Evolutionary conservation across 306 rosid genomes (phyloP).

Genomic region (Dryas alaskensis): DNA sequence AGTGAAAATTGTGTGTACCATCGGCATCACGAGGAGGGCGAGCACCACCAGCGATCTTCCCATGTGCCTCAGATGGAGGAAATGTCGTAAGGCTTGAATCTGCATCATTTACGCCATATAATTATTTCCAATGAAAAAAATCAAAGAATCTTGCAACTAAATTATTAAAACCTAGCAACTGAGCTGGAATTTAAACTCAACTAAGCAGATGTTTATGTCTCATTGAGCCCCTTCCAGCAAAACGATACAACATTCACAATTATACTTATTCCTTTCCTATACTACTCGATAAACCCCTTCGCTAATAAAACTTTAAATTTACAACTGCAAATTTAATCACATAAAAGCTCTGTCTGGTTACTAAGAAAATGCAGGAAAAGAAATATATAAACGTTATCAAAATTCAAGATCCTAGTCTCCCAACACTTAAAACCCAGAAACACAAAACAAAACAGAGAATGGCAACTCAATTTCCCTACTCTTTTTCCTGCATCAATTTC

Average conservation of each 20-base stretch:
- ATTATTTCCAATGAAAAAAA: slow-evolving; percentile 1
- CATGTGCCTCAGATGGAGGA: slow-evolving; percentile 81
- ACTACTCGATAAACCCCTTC: background rate
- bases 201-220: background rate
- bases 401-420: background rate
- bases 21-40: slow-evolving; percentile 88
- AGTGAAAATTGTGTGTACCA: slow-evolving; percentile 37
- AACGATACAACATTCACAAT: background rate
- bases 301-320: background rate
- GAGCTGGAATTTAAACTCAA: background rate
- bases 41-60: slow-evolving; percentile 72
- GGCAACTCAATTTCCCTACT: background rate
- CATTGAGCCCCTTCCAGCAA: background rate
- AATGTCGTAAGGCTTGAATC: slow-evolving; percentile 88
- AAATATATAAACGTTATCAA: background rate
- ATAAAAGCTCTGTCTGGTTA: background rate
- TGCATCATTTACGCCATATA: slow-evolving; percentile 30
- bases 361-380: background rate
- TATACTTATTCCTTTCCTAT: background rate
- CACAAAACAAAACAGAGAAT: background rate
- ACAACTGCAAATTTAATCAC: background rate
- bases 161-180: background rate
- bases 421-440: background rate
- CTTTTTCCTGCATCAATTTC: background rate
- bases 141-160: background rate